Evolutionary conservation across 192 early-diverging fungal species (phyloP), one percentile per base, ranked within the genome.

Genomic region (Rhizoclosmatium globosum): DNA sequence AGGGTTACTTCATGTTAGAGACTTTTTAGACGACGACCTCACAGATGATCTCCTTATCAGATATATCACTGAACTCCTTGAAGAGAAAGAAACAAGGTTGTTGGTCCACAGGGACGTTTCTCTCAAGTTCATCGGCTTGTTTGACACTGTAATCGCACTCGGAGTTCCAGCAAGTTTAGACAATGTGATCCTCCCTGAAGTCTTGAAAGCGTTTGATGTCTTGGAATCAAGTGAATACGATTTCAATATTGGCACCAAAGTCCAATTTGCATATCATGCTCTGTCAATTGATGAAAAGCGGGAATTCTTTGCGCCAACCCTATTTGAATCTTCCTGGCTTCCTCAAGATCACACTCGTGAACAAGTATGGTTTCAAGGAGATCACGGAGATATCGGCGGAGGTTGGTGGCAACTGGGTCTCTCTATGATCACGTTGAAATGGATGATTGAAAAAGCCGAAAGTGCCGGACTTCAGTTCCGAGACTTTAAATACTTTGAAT

Each of bases 371-470:
- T 81, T 81, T 59, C 57, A 48, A 38, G 80, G 80, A 0, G 31
- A 41, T 11, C 79, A 82, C 46, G 43, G 4, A 3, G 80, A 82
- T 48, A 46, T 82, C 21, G 80, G 80, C 1, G 80, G 80, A 21
- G 80, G 80, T 23, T 81, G 80, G 80, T 71, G 58, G 64, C 79
- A 81, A 67, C 19, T 0, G 17, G 80, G 80, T 3, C 68, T 81
- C 13, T 45, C 50, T 9, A 60, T 73, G 1, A 68, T 81, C 4
- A 9, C 77, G 11, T 46, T 81, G 13, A 17, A 59, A 17, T 81
- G 80, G 80, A 80, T 80, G 64, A 48, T 80, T 31, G 58, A 56
- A 47, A 70, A 82, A 42, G 75, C 79, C 11, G 67, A 71, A 4
- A 38, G 17, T n/a, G 78, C 78, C 23, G 78, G 78, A 15, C 44